phyloP scores from a whole-genome alignment of 148 eudicot genomes.

The Arbutus unedo region DNA sequence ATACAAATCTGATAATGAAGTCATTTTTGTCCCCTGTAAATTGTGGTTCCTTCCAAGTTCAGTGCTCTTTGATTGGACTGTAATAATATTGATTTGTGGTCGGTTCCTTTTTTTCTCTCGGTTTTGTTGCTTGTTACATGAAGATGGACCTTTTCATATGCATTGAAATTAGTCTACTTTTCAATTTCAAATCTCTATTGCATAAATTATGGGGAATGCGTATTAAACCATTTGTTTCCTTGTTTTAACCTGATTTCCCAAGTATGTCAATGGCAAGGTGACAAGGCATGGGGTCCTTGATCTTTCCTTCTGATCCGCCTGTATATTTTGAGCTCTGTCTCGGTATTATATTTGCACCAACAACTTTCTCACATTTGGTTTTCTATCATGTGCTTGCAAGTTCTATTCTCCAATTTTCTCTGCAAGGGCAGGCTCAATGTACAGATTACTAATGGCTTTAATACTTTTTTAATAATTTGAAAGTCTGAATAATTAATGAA shows the following conservation, averaged over 20 bases:
- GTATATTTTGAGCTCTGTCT: not conserved
- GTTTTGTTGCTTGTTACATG: not conserved
- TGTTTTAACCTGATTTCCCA: not conserved
- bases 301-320: not conserved
- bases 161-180: not conserved
- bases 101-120: not conserved
- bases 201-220: not conserved
- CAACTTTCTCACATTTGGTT: not conserved
- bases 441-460: not conserved
- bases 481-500: not conserved
- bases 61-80: not conserved
- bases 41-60: not conserved
- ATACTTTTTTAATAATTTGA: not conserved
- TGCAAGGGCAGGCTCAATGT: not conserved
- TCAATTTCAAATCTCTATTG: not conserved
- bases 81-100: not conserved
- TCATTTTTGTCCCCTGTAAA: not conserved
- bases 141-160: not conserved
- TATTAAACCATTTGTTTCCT: not conserved
- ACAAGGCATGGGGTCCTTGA: not conserved
- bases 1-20: not conserved
- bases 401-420: not conserved
- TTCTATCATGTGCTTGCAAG: not conserved
- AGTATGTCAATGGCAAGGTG: not conserved
- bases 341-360: not conserved